Base-by-base conservation (phyloP, 1,139 yeast species). In the Pichia kudriavzevii region DNA sequence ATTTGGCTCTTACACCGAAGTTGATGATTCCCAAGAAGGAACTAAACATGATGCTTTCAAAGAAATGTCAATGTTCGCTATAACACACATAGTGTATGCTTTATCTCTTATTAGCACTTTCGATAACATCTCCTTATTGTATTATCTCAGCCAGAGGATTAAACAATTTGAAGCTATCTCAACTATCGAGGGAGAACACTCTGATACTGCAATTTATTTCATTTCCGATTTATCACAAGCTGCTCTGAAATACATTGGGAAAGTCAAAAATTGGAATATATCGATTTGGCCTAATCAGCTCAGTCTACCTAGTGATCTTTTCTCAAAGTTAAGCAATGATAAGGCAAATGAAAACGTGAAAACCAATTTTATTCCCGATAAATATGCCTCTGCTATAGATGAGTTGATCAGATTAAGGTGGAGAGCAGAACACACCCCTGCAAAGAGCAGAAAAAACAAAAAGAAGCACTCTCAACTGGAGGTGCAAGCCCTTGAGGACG, bases 201-300 rank as follows among this genome's bases (percentile, higher is more conserved):
- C 36, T 22, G 28, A 45, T 7, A 21, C 29, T 5, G 35, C 42
- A 7, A 59, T 85, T 26, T 85, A 84, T 52, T 54, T 76, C 32
- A 62, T 83, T 9, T 72, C 95, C 1, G 96, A 87, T 48, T 55
- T 85, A 30, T 67, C 87, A 1, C 94, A 83, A 55, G 58, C 79
- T 41, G 61, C 75, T 5, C 64, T 87, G 30, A 70, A 77, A 39
- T 75, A 71, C 39, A 60, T 72, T 26, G 74, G 80, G 32, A 79
- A 72, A 28, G 52, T 56, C 13, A 74, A 69, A 48, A 67, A 66
- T 33, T 84, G 95, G 94, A 70, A 72, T 16, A 64, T 82, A 42
- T 72, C 77, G 22, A 75, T 88, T 0, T 87, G 91, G 76, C 94
- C 95, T 0, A 93, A 91, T 1, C 80, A 78, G 47, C 56, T 81